Conservation (phyloP, 2,329 filamentous ascomycete genomes). For the Arachnomyces sp. region DNA sequence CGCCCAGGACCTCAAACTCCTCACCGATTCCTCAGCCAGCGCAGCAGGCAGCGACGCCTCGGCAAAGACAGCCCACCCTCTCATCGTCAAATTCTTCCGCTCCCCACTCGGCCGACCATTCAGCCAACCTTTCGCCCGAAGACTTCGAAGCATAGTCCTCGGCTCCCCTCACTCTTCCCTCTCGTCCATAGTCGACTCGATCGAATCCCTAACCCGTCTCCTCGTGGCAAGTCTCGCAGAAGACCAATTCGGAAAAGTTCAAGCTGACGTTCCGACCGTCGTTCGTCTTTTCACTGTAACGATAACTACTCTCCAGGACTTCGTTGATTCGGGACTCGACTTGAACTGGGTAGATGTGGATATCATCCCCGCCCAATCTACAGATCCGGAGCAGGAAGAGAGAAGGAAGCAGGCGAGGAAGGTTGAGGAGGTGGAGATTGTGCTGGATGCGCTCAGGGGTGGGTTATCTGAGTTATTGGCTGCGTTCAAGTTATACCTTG, state of each 20-base stretch:
- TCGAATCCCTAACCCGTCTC: conserved; percentile 60
- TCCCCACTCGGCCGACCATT: conserved; percentile 59
- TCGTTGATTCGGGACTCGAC: conserved; percentile 47
- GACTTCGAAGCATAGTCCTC: conserved; percentile 59
- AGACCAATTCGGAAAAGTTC: conserved; percentile 79
- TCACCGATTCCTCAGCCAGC: conserved; percentile 31
- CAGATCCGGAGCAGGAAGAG: conserved; percentile 15
- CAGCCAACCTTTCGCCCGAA: conserved; percentile 58
- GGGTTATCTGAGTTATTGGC: conserved; percentile 58
- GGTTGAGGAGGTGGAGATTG: conserved; percentile 59
- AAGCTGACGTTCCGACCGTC: conserved; percentile 66
- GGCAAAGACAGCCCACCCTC: conserved; percentile 41
- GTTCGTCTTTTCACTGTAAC: conserved; percentile 64
- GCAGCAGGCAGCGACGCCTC: conserved; percentile 43
- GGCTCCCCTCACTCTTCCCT: conserved; percentile 65
- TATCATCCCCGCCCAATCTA: conserved; percentile 33
- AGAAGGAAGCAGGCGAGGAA: conserved; percentile 28
- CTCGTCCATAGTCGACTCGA: conserved; percentile 60
- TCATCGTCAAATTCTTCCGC: conserved; percentile 41
- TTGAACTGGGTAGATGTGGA: conserved; percentile 73
- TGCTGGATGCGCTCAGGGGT: conserved; percentile 56
- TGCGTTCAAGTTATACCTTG: conserved; percentile 66
- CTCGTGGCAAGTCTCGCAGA: conserved; percentile 67
- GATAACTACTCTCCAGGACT: conserved; percentile 60
- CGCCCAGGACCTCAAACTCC: conserved; percentile 29